Conservation (phyloP, 352 stramenopile species). For the Phytophthora meadii region DNA sequence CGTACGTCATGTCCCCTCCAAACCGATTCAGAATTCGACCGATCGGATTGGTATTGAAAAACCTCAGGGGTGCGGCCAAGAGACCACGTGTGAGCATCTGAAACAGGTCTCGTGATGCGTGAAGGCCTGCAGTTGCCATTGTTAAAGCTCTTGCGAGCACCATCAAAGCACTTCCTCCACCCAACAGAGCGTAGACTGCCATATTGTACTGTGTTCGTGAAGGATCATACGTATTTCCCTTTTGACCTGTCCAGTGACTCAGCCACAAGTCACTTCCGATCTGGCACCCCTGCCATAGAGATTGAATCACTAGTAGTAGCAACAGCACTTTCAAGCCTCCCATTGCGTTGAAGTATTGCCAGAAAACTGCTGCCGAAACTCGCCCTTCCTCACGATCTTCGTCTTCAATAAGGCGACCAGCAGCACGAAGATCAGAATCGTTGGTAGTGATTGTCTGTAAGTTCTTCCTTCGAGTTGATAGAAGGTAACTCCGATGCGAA, state of each 20-base stretch:
- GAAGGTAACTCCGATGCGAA: constrained; percentile 7
- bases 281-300: constrained; percentile 42
- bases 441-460: background rate
- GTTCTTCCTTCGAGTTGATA: background rate
- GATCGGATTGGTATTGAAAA: constrained; percentile 92
- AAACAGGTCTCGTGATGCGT: constrained; percentile 67
- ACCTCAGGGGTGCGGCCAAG: constrained; percentile 84
- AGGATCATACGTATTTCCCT: constrained; percentile 22
- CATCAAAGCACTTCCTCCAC: constrained; percentile 31
- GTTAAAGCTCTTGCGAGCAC: constrained; percentile 29
- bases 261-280: constrained; percentile 42
- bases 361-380: constrained; percentile 51
- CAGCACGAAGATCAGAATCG: background rate
- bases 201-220: constrained; percentile 29
- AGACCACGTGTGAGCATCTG: constrained; percentile 83
- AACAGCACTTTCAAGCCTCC: constrained; percentile 39
- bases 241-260: constrained; percentile 46
- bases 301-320: constrained; percentile 26
- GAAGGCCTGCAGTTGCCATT: constrained; percentile 45
- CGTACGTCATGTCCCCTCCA: constrained; percentile 83
- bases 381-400: constrained; percentile 51
- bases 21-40: constrained; percentile 92
- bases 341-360: constrained; percentile 48
- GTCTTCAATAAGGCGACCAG: constrained; percentile 41
- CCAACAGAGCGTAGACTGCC: constrained; percentile 38